These are phyloP conservation scores for Trichoderma lentiforme DNA, from an alignment of 2,329 filamentous ascomycete species.

Conservation along the genomic window DNA sequence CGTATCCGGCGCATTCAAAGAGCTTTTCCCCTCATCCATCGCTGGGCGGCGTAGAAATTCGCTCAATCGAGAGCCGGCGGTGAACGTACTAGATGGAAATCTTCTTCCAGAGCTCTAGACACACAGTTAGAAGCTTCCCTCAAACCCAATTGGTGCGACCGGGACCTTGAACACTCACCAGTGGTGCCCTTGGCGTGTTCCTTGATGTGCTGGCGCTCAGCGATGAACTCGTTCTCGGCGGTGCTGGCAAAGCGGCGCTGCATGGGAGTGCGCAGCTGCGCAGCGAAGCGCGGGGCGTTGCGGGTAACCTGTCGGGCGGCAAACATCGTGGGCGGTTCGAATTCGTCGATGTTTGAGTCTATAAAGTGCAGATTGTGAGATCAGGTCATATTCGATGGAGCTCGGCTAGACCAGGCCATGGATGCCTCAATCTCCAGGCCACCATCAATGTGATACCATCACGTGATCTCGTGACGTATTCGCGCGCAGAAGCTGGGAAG, in stretches of 20 bases:
- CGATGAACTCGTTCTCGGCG: conserved; percentile 88
- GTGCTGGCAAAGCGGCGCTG: conserved; percentile 72
- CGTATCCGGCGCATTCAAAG: background rate
- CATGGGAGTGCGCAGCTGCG: conserved; percentile 56
- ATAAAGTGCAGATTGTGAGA: conserved; percentile 29
- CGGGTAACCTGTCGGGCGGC: conserved; percentile 60
- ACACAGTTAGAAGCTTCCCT: conserved; percentile 31
- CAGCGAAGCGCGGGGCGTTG: conserved; percentile 58
- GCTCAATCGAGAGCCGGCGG: conserved; percentile 22
- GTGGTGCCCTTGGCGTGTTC: conserved; percentile 81
- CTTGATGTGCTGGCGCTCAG: conserved; percentile 86
- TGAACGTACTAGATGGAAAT: conserved; percentile 85
- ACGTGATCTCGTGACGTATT: conserved; percentile 31
- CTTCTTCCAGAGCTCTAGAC: conserved; percentile 86
- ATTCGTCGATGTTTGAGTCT: conserved; percentile 26
- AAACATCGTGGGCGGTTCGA: conserved; percentile 51
- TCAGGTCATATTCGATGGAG: conserved; percentile 34
- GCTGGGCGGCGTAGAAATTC: conserved; percentile 24
- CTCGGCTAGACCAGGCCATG: conserved; percentile 33
- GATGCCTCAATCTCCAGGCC: conserved; percentile 34
- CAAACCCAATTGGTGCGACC: background rate
- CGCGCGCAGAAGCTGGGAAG: conserved; percentile 20
- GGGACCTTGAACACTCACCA: conserved; percentile 55
- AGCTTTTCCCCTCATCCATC: background rate
- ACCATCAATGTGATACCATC: conserved; percentile 12